These are phyloP conservation scores for Quercus gilva DNA, from an alignment of 306 rosid species.

Conservation along the genomic window DNA sequence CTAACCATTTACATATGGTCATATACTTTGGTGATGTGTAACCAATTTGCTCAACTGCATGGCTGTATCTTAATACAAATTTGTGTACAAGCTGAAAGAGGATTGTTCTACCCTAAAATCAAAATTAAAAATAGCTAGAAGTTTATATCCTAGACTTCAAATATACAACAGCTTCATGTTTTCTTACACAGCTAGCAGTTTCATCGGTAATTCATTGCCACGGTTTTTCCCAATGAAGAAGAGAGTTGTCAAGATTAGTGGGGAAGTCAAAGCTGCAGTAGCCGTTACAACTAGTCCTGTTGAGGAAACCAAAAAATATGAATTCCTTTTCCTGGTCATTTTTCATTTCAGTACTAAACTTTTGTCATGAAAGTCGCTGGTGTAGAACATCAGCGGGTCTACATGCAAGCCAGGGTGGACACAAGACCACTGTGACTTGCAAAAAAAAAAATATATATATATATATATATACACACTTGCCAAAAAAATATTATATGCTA, in stretches of 20 bases:
- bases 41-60: background rate
- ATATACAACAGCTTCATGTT: background rate
- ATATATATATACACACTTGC: too few relatives aligned
- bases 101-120: background rate
- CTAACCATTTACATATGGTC: background rate
- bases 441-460: too few relatives aligned
- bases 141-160: background rate
- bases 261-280: constrained; percentile 49
- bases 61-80: background rate
- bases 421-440: too few relatives aligned
- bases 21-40: background rate
- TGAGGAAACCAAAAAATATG: constrained; percentile 68
- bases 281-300: constrained; percentile 45
- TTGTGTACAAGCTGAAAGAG: background rate
- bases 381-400: background rate
- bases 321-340: constrained; percentile 4
- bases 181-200: constrained; percentile 51
- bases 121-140: background rate
- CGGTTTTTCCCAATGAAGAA: constrained; percentile 30
- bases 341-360: background rate
- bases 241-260: constrained; percentile 39
- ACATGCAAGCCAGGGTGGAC: too few relatives aligned
- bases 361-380: background rate
- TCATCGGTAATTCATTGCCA: constrained; percentile 47
- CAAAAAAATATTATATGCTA: too few relatives aligned